Conservation (phyloP, 768 basidiomycete genomes). For the Symmetrospora coprosmae region DNA sequence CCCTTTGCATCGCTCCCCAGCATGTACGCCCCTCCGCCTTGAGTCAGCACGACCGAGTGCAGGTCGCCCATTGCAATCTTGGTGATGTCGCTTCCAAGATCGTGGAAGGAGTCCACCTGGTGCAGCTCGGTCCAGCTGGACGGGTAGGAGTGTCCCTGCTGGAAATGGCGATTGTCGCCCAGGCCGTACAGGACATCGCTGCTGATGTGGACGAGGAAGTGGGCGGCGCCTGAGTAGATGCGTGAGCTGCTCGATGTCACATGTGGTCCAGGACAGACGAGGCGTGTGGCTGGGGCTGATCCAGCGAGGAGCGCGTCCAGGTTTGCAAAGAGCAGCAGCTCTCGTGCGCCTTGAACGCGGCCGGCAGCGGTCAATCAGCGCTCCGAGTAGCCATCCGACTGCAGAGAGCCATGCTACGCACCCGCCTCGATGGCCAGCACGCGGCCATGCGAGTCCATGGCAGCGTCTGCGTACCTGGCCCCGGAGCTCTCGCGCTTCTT, state of each 20-base stretch:
- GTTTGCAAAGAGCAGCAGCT: too few species aligned
- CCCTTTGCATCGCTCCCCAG: conserved; percentile 3
- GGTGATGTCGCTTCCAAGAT: neutral
- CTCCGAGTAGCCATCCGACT: too few species aligned
- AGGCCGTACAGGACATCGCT: neutral
- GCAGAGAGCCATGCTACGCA: too few species aligned
- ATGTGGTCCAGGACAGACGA: too few species aligned
- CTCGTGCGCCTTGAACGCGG: too few species aligned
- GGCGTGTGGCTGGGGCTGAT: too few species aligned
- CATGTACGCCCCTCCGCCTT: conserved; percentile 1
- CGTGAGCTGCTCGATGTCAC: neutral
- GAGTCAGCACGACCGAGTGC: neutral
- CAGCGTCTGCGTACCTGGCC: neutral
- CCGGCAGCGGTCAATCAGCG: too few species aligned
- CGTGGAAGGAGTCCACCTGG: conserved; percentile 1
- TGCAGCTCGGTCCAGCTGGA: neutral
- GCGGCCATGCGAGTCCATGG: neutral
- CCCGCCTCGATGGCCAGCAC: neutral
- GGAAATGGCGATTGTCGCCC: conserved; percentile 16
- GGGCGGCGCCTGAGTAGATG: neutral
- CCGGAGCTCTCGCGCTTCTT: neutral
- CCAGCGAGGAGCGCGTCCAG: too few species aligned
- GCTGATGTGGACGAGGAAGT: neutral
- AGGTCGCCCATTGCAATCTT: neutral
- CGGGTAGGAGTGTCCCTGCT: neutral